Evolutionary conservation across 1,139 yeast genomes (phyloP), one percentile per base, ranked within the genome.

Genomic region (Yamadazyma epiphylla): DNA sequence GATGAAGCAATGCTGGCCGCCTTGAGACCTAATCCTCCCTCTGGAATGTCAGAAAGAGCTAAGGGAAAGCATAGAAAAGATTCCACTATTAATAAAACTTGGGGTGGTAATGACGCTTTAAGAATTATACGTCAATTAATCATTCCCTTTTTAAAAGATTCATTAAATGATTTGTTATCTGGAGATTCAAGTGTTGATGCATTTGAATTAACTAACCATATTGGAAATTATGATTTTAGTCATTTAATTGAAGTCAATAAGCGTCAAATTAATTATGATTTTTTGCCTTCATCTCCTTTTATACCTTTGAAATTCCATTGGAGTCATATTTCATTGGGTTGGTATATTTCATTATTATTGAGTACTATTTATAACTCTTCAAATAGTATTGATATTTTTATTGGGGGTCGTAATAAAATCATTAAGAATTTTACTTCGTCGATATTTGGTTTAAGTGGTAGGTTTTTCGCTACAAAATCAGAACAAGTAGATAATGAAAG

Each of bases 281-380:
- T 59, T 29, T 43, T 59, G 16, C 70, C 71, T 0, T 45, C 46
- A 2, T 50, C 64, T 0, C 60, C 61, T 3, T 64, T 77, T 32
- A 74, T 74, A 31, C 70, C 70, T 3, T 59, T 81, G 38, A 60
- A 53, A 31, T 79, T 84, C 40, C 53, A 57, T 9, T 83, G 95
- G 91, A 71, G 74, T 26, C 61, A 62, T 26, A 46, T 70, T 6
- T 76, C 91, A 0, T 60, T 84, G 22, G 88, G 89, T 0, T 87
- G 95, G 95, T 80, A 85, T 49, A 66, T 73, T 26, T 73, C 84
- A 10, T 59, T 83, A 11, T 49, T 85, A 20, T 85, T 88, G 79
- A 76, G 81, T 2, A 64, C 70, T 31, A 69, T 85, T 1, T 85
- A 74, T 48, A 69, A 72, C 29, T 55, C 68, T 15, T 62, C 66